Evolutionary conservation across 1,284 basidiomycete genomes (phyloP), one percentile per base, ranked within the genome.

Genomic region (Boletus semigastroideus): DNA sequence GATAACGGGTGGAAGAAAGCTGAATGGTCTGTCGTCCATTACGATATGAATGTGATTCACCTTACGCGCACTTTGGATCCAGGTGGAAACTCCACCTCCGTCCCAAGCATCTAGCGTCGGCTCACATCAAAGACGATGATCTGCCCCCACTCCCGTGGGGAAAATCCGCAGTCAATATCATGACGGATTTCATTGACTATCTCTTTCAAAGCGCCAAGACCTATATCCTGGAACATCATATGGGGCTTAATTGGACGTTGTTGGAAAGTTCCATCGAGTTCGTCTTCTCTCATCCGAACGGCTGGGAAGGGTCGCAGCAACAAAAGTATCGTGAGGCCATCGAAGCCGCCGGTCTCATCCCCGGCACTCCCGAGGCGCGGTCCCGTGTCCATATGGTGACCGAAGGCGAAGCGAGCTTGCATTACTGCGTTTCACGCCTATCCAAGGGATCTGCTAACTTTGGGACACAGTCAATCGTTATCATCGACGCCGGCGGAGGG

Each of bases 161-260:
- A 34, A 79, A 78, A 59, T 66, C 65, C 0, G 71, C 71, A 0
- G 54, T 73, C 0, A 70, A 76, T 5, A 67, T 82, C 44, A 74
- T 78, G 36, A 68, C 72, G 3, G 80, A 83, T 53, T 80, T 78
- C 53, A 57, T 81, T n/a, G 47, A 42, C 1, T 82, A 82, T 49
- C 68, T 83, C 2, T 73, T 69, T 51, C 20, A 57, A 2, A 77
- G 77, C 40, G 66, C 77, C 0, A 59, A 64, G 11, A 64, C 53
- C 1, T 80, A 74, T 55, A 78, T 83, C 39, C 56, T 65, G 30
- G 75, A 79, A 31, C 71, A 69, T 2, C 73, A 78, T 48, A 63
- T 69, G 0, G 76, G 78, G 0, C 58, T 59, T 1, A 55, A 41
- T 2, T 74, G 71, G 72, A 14, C 45, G 8, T 67, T 64, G 0